These are phyloP conservation scores for Thuidium tamariscinum DNA, from an alignment of 225 moss, liverwort and hornwort genomes.

Conservation along the genomic window DNA sequence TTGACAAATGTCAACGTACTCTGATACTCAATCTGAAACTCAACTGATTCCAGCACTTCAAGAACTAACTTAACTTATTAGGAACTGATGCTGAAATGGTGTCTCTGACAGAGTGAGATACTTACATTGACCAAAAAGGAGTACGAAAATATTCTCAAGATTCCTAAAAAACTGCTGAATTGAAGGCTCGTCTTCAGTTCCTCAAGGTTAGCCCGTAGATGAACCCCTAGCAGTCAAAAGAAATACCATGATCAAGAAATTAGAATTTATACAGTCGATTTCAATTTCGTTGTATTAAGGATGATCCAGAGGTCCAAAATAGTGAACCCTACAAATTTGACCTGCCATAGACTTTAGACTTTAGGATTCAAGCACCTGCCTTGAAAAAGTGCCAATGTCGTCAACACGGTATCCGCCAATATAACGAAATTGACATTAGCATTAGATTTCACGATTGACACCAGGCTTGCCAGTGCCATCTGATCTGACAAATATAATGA, in stretches of 20 bases:
- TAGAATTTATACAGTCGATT: neutral
- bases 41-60: neutral
- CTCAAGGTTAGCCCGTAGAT: slow-evolving; percentile 26
- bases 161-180: slow-evolving; percentile 46
- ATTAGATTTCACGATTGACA: neutral
- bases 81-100: neutral
- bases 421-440: neutral
- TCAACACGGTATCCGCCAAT: too few relatives aligned
- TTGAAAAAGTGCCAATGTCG: neutral
- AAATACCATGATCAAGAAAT: neutral
- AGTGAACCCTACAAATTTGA: neutral
- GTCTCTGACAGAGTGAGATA: slow-evolving; percentile 46
- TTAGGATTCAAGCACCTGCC: neutral
- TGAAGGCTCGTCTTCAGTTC: slow-evolving; percentile 60
- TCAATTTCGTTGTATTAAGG: neutral
- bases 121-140: slow-evolving; percentile 48
- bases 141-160: slow-evolving; percentile 58
- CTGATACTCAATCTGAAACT: neutral
- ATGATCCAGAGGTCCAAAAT: neutral
- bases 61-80: neutral
- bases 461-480: neutral
- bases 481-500: neutral
- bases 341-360: neutral
- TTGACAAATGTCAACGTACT: neutral
- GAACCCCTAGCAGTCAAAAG: neutral